Evolutionary conservation across 768 basidiomycete species (phyloP), one percentile per base, ranked within the genome.

Genomic region (Boletus rubroflammeus): DNA sequence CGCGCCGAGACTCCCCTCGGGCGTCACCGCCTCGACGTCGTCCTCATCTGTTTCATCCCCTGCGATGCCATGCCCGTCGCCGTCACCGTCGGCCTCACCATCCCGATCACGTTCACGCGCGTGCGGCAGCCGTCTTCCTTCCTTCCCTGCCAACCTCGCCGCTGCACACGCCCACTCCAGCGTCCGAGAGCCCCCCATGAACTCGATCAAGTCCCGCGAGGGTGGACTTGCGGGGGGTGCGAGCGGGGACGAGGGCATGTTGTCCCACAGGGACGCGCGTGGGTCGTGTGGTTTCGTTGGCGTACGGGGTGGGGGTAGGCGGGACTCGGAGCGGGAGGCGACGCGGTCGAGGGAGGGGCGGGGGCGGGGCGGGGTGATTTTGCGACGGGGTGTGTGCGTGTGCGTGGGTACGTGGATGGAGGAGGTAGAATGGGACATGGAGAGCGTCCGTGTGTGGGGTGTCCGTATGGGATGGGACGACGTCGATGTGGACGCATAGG

Each of bases 1-100:
- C 32, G 69, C 73, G 7, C 63, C 59, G 62, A 79, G 74, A 26
- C 79, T 83, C 44, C 81, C 77, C 9, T 77, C 76, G 8, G 86
- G 85, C 0, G 85, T 87, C 45, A 88, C 71, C 9, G 82, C 81
- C 67, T 89, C 85, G 36, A 81, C 75, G 42, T 74, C 74, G n/a
- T 85, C 85, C 6, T 83, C 80, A 51, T 85, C 84, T n/a, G 82
- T 84, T 49, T 76, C 70, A n/a, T 78, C 80, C 15, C 72, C 68
- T 29, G 51, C 17, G n/a, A 26, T 15, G 14, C 26, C 26, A 2
- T 19, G 29, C 19, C 15, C 46, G 23, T 43, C 56, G 1, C 47
- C 46, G 1, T 45, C 50, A 2, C 17, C n/a, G 1, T n/a, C 44
- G 3, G 10, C 23, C 5, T 21, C 39, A 0, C 14, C 49, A 14